These are phyloP conservation scores for Cnidoscolus chayamansa DNA, from an alignment of 441 rosid species.

Conservation along the genomic window DNA sequence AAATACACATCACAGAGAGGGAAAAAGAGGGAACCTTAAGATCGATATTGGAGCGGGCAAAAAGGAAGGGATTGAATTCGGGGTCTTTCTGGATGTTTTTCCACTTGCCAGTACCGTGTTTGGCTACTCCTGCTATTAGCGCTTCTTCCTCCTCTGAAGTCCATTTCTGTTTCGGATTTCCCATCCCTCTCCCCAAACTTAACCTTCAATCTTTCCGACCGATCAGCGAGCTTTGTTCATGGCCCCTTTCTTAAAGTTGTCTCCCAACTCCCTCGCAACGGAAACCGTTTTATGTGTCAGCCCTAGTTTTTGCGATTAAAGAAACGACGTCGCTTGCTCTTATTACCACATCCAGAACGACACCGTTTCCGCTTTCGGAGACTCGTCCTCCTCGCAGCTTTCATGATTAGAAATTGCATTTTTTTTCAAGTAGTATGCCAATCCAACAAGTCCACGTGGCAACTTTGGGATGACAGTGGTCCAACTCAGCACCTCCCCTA, in stretches of 20 bases:
- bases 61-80: constrained; percentile 55
- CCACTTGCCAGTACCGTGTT: constrained; percentile 71
- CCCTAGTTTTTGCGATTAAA: constrained; percentile 20
- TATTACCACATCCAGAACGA: not conserved
- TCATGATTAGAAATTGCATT: not conserved
- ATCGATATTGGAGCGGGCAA: constrained; percentile 62
- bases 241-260: not conserved
- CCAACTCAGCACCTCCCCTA: constrained; percentile 36
- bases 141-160: constrained; percentile 70
- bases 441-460: constrained; percentile 37
- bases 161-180: constrained; percentile 74
- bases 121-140: constrained; percentile 52
- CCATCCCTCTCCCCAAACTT: constrained; percentile 36
- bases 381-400: not conserved
- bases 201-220: not conserved
- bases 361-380: not conserved
- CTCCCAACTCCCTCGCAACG: not conserved
- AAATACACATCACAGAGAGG: not conserved
- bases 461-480: constrained; percentile 22
- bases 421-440: constrained; percentile 8
- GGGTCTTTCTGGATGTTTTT: constrained; percentile 65
- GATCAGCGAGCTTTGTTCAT: not conserved
- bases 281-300: constrained; percentile 21
- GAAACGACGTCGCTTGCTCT: constrained; percentile 6
- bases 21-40: constrained; percentile 45